Evolutionary conservation across 73 alveolate genomes (phyloP).

Genomic region (Tetrahymena elliotti): DNA sequence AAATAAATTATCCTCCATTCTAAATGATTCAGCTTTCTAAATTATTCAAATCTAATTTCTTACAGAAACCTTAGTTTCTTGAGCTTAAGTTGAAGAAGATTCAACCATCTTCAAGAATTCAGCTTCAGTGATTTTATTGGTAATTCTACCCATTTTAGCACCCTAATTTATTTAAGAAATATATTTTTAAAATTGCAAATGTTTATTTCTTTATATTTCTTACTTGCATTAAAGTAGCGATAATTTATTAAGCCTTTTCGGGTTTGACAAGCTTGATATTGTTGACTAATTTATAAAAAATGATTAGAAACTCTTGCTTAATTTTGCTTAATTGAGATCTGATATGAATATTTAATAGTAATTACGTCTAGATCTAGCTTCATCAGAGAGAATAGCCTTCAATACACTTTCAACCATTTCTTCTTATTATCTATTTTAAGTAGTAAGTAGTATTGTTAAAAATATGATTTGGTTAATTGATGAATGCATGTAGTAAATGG

Average conservation of each 20-base stretch:
- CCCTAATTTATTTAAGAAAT: background rate
- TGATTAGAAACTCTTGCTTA: background rate
- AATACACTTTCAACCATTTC: background rate
- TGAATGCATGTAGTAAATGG: background rate
- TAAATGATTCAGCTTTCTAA: background rate
- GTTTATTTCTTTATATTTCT: background rate
- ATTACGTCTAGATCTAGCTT: background rate
- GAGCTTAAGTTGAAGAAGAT: background rate
- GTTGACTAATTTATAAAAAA: background rate
- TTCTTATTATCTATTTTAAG: background rate
- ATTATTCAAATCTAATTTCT: background rate
- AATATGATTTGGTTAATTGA: background rate
- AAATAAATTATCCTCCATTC: background rate
- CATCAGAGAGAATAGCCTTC: background rate
- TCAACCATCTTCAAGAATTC: background rate
- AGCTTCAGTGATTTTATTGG: background rate
- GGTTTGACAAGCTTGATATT: background rate
- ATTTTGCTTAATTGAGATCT: background rate
- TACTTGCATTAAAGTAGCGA: background rate
- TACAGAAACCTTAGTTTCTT: background rate
- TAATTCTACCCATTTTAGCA: background rate
- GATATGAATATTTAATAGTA: background rate
- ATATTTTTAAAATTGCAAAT: background rate
- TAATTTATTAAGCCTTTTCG: background rate
- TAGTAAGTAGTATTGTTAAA: background rate